phyloP scores from a whole-genome alignment of 169 alveolate species.

The Eimeria mitis region DNA sequence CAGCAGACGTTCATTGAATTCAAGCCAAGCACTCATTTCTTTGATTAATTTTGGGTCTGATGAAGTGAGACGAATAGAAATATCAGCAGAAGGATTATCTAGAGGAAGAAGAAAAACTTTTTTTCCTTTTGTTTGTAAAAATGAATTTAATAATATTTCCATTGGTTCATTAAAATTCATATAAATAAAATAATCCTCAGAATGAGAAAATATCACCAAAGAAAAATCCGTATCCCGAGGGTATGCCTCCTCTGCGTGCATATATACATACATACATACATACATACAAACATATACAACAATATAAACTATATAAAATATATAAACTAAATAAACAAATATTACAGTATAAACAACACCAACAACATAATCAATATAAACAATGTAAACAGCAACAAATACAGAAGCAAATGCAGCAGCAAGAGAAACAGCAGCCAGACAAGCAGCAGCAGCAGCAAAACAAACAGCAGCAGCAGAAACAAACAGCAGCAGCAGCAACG shows the following conservation, averaged over 20 bases:
- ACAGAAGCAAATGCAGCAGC: conserved; percentile 5
- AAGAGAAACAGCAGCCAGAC: neutral
- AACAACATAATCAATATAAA: too few species aligned
- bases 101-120: conserved; percentile 6
- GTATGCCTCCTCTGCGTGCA: neutral
- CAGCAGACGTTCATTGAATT: neutral
- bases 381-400: too few species aligned
- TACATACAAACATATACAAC: too few species aligned
- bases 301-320: too few species aligned
- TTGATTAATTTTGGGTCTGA: neutral
- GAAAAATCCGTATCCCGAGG: neutral
- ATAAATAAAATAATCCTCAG: neutral
- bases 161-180: neutral
- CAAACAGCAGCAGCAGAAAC: neutral
- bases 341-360: too few species aligned
- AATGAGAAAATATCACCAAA: neutral
- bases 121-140: neutral
- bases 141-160: neutral
- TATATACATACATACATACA: too few species aligned
- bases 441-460: neutral
- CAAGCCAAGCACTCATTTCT: neutral
- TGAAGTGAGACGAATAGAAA: neutral
- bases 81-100: neutral
- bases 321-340: too few species aligned
- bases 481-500: conserved; percentile 4